Base-by-base conservation (phyloP, 805 yeast genomes). In the Candida manassasensis region DNA sequence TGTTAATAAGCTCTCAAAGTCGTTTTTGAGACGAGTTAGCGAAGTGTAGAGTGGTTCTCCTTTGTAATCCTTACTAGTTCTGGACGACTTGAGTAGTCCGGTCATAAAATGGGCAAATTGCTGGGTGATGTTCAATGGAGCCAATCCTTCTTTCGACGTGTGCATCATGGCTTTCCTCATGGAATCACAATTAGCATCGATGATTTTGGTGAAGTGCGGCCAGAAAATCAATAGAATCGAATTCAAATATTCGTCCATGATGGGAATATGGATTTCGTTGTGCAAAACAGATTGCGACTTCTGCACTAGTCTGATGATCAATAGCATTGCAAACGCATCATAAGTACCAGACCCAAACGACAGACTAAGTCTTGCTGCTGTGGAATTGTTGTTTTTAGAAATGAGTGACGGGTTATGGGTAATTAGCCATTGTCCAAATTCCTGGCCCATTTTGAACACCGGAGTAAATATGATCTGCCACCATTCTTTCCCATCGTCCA, bases 191-290 rank as follows among this genome's bases (percentile, higher is more conserved):
- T 90, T 85, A 21, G 75, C 61, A 53, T 88, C 96, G 27, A 89
- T 72, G 21, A 86, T 65, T 30, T 68, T 70, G 49, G 88, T 89
- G 50, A 89, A 84, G 39, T 74, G 77, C 0, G 97, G 96, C 97
- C 97, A 93, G 29, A 90, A 61, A 3, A 73, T 55, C 34, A 86
- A 73, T 41, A 80, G 57, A 42, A 83, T 77, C 11, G 75, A 65
- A 46, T 83, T 79, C 43, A 82, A 67, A 53, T 82, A 84, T 40
- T 77, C 84, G 42, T 81, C 86, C 55, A 79, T 61, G 4, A 78
- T 78, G 0, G 94, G 89, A 2, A 83, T 77, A 38, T 73, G 74
- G 38, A 63, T 57, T 39, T 84, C 70, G 42, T 75, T 81, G 50
- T 84, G 89, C 16, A 84, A 61, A 43, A 77, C 81, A 36, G 73